phyloP scores from a whole-genome alignment of 345 rosid species.

The Heritiera littoralis region DNA sequence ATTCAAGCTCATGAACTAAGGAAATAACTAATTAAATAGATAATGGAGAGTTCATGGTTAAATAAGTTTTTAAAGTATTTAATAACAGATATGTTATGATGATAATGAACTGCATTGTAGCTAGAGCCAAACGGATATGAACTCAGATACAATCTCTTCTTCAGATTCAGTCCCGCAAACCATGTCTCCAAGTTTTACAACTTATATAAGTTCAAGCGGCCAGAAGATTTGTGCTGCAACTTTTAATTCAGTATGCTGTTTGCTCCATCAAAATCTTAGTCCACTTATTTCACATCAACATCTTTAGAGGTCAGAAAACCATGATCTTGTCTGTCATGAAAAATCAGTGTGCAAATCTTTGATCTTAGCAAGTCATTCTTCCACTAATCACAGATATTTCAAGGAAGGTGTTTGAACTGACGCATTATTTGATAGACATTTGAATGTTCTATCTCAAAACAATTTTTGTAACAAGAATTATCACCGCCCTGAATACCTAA shows the following conservation, averaged over 20 bases:
- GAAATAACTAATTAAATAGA: not conserved
- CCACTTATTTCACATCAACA: no score
- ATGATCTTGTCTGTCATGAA: not conserved
- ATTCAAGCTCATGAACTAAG: not conserved
- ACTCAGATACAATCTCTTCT: not conserved
- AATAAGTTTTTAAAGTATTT: not conserved
- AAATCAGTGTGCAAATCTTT: not conserved
- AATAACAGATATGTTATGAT: not conserved
- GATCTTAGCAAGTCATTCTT: not conserved
- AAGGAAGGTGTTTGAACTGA: not conserved
- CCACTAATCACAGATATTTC: not conserved
- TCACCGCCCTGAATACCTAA: not conserved
- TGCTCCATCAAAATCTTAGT: not conserved
- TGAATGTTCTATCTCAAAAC: not conserved
- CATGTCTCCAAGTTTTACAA: not conserved
- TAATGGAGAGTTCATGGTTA: not conserved
- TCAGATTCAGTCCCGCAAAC: not conserved
- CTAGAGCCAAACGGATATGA: not conserved
- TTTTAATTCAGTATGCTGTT: not conserved
- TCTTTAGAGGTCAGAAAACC: not conserved
- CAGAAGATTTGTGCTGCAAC: not conserved
- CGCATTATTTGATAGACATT: not conserved
- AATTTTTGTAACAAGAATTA: not conserved
- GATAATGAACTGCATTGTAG: conserved; percentile 4
- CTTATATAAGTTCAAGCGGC: not conserved